Percentiles rank a stretch among this genome's conserved stretches.
phyloP scores from a whole-genome alignment of 495 filamentous ascomycete species.

The Podospora fimiseda region DNA sequence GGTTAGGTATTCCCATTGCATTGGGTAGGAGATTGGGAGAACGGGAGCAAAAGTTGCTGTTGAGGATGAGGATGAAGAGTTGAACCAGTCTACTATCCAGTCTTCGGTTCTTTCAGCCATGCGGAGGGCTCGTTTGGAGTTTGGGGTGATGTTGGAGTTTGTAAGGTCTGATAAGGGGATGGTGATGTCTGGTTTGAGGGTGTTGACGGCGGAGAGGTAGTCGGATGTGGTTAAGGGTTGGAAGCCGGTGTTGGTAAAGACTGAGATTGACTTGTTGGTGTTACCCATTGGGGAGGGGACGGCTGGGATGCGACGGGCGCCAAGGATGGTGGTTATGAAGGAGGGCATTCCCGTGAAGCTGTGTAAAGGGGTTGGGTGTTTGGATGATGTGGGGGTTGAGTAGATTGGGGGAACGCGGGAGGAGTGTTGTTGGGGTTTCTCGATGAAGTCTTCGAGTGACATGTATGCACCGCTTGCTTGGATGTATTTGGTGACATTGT shows the following conservation, averaged over 20 bases:
- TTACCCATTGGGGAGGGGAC: constrained; percentile 68
- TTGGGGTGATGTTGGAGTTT: constrained; percentile 46
- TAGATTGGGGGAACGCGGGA: constrained; percentile 36
- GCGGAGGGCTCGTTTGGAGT: constrained; percentile 63
- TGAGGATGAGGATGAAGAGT: constrained; percentile 31
- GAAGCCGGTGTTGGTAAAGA: constrained; percentile 82
- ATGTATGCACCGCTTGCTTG: constrained; percentile 65
- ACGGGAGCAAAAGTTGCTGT: constrained; percentile 69
- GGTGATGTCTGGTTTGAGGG: constrained; percentile 71
- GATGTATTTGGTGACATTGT: constrained; percentile 63
- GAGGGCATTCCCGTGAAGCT: constrained; percentile 61
- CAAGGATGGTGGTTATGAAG: constrained; percentile 61
- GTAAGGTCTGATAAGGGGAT: constrained; percentile 74
- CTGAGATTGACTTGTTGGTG: constrained; percentile 60
- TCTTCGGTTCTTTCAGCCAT: constrained; percentile 86
- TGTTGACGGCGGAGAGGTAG: constrained; percentile 56
- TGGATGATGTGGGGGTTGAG: constrained; percentile 25
- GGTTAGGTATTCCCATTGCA: constrained; percentile 71
- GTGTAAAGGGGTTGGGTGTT: constrained; percentile 52
- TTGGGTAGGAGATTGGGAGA: constrained; percentile 63
- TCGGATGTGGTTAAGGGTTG: constrained; percentile 57
- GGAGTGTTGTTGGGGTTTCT: constrained; percentile 50
- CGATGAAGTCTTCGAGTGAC: constrained; percentile 90
- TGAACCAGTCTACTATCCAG: constrained; percentile 66
- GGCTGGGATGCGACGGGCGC: constrained; percentile 68